Conservation (phyloP, 345 rosid species). For the Eucalyptus tenuipes region DNA sequence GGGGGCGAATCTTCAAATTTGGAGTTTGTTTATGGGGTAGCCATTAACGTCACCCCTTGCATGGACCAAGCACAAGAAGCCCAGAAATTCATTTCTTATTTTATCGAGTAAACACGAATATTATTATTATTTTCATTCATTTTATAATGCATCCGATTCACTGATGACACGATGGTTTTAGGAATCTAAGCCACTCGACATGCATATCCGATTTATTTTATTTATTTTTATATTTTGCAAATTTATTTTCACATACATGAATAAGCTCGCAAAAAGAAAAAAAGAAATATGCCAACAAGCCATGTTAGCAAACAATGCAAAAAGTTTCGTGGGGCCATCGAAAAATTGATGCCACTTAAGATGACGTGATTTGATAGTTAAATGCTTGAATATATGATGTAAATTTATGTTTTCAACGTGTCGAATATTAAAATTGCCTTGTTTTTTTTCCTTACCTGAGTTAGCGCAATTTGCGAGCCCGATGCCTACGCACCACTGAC, state of each 20-base stretch:
- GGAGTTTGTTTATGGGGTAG: not conserved
- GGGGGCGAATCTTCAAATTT: not conserved
- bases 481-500: not conserved
- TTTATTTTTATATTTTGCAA: not conserved
- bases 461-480: too few species aligned
- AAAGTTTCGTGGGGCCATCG: not conserved
- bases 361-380: not conserved
- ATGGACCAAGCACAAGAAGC: not conserved
- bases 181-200: not conserved
- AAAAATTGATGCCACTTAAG: too few species aligned
- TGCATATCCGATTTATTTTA: not conserved
- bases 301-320: not conserved
- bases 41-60: not conserved
- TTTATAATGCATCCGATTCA: not conserved
- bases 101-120: not conserved
- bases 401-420: fast-evolving
- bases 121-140: not conserved
- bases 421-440: not conserved
- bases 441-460: not conserved
- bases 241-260: not conserved
- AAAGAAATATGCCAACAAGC: not conserved
- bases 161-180: not conserved
- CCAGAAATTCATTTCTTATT: not conserved
- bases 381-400: too few species aligned
- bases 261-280: not conserved